Evolutionary conservation across 78 protist species (phyloP).

Genomic region (Dictyostelium capitatum): DNA sequence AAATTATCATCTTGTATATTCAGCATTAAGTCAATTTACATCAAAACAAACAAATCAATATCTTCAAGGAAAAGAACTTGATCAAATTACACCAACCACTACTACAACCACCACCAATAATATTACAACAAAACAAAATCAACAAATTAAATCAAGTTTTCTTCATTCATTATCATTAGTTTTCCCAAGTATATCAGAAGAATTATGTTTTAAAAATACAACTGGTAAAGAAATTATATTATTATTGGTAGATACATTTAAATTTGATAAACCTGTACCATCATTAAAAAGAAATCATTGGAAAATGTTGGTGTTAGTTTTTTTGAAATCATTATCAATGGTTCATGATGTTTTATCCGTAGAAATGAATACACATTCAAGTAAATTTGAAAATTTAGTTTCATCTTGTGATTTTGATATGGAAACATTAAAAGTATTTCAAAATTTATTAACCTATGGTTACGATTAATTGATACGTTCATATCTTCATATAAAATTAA

Average conservation of each 20-base stretch:
- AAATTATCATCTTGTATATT: conserved; percentile 46
- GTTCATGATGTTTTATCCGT: background rate
- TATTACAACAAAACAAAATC: background rate
- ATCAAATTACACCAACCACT: background rate
- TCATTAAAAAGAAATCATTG: conserved; percentile 46
- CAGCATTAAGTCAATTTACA: conserved; percentile 41
- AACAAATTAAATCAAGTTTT: conserved; percentile 47
- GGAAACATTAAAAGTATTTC: conserved; percentile 65
- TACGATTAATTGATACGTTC: conserved; percentile 23
- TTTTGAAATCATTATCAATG: conserved; percentile 38
- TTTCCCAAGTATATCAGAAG: background rate
- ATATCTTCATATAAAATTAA: too few relatives aligned
- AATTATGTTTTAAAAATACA: conserved; percentile 7
- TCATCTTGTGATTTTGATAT: conserved; percentile 40
- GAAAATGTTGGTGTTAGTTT: conserved; percentile 55
- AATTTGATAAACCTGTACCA: conserved; percentile 50
- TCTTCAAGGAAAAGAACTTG: background rate
- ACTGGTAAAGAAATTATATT: background rate
- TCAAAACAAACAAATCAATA: conserved; percentile 25
- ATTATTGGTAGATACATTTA: conserved; percentile 51
- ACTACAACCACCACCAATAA: background rate
- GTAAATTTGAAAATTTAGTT: background rate
- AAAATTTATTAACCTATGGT: conserved; percentile 42
- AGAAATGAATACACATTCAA: background rate
- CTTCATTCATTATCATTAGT: conserved; percentile 19